phyloP scores from a whole-genome alignment of 2,329 filamentous ascomycete genomes.

The Talaromyces pinophilus region DNA sequence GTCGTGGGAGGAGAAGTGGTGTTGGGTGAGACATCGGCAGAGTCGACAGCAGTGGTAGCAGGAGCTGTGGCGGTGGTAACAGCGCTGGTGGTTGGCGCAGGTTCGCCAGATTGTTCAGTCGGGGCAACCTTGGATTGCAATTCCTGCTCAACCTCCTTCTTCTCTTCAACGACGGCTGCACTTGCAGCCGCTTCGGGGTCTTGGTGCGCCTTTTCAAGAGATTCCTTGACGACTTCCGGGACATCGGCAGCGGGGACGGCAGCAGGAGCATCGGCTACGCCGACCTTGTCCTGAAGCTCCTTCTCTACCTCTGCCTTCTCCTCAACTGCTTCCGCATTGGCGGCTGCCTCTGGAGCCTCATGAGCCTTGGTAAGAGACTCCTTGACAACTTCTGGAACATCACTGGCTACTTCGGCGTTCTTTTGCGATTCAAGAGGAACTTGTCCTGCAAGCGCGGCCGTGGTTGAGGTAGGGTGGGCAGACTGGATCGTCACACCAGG shows the following conservation, averaged over 20 bases:
- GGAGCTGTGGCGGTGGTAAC: constrained; percentile 43
- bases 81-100: constrained; percentile 39
- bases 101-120: constrained; percentile 32
- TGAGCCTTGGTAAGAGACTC: constrained; percentile 54
- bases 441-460: constrained; percentile 46
- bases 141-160: constrained; percentile 69
- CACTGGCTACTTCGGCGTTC: constrained; percentile 28
- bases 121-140: constrained; percentile 58
- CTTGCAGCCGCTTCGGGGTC: constrained; percentile 69
- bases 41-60: constrained; percentile 25
- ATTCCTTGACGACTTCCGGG: constrained; percentile 42
- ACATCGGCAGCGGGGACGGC: constrained; percentile 35
- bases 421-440: constrained; percentile 47
- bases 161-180: constrained; percentile 66
- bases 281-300: constrained; percentile 63
- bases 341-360: constrained; percentile 68
- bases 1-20: constrained; percentile 24
- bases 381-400: constrained; percentile 48
- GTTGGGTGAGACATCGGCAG: constrained; percentile 32
- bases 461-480: constrained; percentile 51
- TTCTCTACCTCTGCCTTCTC: constrained; percentile 75
- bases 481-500: constrained; percentile 51
- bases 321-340: constrained; percentile 66
- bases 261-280: constrained; percentile 25
- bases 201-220: constrained; percentile 50